phyloP scores from a whole-genome alignment of 2,329 filamentous ascomycete genomes.

The Dothideomycetes sp. region DNA sequence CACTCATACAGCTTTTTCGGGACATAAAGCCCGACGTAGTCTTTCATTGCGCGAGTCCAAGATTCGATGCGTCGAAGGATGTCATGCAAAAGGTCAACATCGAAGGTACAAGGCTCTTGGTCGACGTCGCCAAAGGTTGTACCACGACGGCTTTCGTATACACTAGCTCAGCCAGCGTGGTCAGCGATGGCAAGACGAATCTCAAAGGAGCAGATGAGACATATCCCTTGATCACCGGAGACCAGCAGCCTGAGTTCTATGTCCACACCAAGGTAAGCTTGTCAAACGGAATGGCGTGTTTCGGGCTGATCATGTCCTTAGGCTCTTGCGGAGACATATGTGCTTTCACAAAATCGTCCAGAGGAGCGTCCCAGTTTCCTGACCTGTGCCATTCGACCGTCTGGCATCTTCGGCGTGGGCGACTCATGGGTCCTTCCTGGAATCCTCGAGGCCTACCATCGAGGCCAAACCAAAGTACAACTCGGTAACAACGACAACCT shows the following conservation, averaged over 20 bases:
- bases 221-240: slow-evolving; percentile 34
- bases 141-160: slow-evolving; percentile 43
- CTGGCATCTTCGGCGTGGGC: slow-evolving; percentile 40
- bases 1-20: slow-evolving; percentile 29
- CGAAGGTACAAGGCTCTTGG: slow-evolving; percentile 37
- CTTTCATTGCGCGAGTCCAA: slow-evolving; percentile 39
- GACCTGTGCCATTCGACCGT: slow-evolving; percentile 38
- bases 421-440: slow-evolving; percentile 35
- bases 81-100: slow-evolving; percentile 41
- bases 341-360: slow-evolving; percentile 37
- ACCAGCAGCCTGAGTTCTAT: slow-evolving; percentile 39
- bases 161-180: slow-evolving; percentile 40
- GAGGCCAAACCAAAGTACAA: slow-evolving; percentile 38
- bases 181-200: slow-evolving; percentile 32
- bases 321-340: slow-evolving; percentile 36
- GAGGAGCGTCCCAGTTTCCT: slow-evolving; percentile 30
- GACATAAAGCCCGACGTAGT: slow-evolving; percentile 34
- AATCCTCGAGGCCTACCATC: slow-evolving; percentile 32
- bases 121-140: slow-evolving; percentile 34
- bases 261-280: slow-evolving; percentile 33
- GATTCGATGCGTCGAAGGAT: slow-evolving; percentile 26
- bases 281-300: background rate
- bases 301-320: slow-evolving; percentile 9
- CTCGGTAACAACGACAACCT: slow-evolving; percentile 41
- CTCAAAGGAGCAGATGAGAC: slow-evolving; percentile 39